Evolutionary conservation across 257 asterid species (phyloP).

Genomic region (Gynochthodes officinalis): DNA sequence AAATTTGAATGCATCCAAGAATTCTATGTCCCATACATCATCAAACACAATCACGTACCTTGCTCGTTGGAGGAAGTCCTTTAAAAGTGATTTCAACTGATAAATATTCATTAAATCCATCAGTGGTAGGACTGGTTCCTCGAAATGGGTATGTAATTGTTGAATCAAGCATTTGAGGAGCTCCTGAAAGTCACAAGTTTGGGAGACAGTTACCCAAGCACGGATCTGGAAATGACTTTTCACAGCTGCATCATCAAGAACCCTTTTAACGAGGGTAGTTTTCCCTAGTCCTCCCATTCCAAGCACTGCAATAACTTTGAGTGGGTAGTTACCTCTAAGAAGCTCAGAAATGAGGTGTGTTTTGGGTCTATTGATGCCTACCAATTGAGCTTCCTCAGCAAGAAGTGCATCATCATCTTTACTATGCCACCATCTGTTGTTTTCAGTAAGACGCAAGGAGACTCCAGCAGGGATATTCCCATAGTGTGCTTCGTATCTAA

Average conservation of each 20-base stretch:
- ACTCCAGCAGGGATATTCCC: not conserved
- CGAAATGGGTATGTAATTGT: not conserved
- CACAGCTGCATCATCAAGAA: slow-evolving; percentile 1
- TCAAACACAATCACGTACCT: slow-evolving; percentile 23
- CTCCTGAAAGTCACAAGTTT: not conserved
- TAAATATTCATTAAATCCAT: not conserved
- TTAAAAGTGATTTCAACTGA: not conserved
- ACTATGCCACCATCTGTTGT: not conserved
- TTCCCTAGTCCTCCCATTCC: slow-evolving; percentile 11
- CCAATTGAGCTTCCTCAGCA: not conserved
- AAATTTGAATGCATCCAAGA: slow-evolving; percentile 16
- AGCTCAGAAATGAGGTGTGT: not conserved
- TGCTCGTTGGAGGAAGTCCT: not conserved
- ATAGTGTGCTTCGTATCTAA: slow-evolving; percentile 13
- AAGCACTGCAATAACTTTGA: slow-evolving; percentile 2
- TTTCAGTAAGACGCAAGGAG: not conserved
- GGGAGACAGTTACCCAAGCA: slow-evolving; percentile 1
- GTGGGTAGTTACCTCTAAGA: not conserved
- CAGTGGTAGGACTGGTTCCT: not conserved
- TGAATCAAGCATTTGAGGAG: slow-evolving; percentile 8
- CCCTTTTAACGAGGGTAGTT: not conserved
- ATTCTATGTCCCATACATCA: slow-evolving; percentile 18
- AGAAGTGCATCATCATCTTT: not conserved
- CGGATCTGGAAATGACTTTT: slow-evolving; percentile 1
- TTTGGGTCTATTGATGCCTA: not conserved